Conservation (phyloP, 1,284 basidiomycete species). For the Mycosarcoma mackinlayi region DNA sequence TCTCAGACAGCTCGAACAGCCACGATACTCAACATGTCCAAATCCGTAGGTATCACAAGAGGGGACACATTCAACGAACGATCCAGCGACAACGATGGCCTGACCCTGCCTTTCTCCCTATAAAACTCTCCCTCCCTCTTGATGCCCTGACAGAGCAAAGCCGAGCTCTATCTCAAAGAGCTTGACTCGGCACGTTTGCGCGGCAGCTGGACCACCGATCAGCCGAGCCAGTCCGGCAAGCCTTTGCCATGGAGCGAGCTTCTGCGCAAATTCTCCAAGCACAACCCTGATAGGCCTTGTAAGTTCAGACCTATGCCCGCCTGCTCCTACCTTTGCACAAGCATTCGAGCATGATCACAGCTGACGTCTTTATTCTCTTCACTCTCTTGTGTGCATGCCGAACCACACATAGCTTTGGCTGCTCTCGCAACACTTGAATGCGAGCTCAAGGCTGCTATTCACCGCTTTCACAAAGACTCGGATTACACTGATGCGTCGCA, state of each 20-base stretch:
- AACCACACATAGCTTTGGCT: conserved; percentile 28
- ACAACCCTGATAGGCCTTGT: conserved; percentile 61
- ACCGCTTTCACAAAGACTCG: conserved; percentile 38
- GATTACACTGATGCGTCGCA: conserved; percentile 56
- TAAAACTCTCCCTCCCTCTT: too few species aligned
- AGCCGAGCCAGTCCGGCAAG: conserved; percentile 33
- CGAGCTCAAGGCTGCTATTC: conserved; percentile 48
- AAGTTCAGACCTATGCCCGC: conserved; percentile 13
- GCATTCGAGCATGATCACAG: neutral
- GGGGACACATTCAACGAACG: neutral
- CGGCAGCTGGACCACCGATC: conserved; percentile 55
- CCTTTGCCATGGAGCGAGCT: conserved; percentile 62
- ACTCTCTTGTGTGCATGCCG: neutral
- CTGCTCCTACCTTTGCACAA: neutral
- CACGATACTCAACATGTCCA: conserved; percentile 28
- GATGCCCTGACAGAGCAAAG: conserved; percentile 52
- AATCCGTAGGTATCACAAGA: conserved; percentile 24
- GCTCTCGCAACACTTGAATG: conserved; percentile 49
- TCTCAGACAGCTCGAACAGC: neutral
- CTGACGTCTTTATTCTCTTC: too few species aligned
- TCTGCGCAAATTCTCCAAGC: conserved; percentile 67
- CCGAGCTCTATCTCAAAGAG: conserved; percentile 59
- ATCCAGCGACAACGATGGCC: neutral
- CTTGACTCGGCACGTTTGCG: conserved; percentile 62
- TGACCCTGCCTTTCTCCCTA: too few species aligned